phyloP scores from a whole-genome alignment of 805 yeast genomes.

The Isabelozyma gotoi region DNA sequence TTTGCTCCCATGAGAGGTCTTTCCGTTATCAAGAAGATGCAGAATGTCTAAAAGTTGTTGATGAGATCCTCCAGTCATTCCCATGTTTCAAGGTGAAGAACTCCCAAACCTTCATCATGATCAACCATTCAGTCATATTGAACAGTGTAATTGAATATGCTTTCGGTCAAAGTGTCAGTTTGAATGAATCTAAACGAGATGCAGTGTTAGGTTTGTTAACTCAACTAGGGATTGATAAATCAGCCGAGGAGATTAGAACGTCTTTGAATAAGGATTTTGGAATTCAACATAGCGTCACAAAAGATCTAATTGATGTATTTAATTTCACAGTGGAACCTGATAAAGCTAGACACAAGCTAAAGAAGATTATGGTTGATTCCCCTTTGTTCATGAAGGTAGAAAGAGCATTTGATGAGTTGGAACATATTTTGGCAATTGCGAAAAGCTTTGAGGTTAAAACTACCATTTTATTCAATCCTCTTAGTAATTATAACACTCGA shows the following conservation, averaged over 20 bases:
- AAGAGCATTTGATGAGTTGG: conserved; percentile 59
- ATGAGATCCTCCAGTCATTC: conserved; percentile 63
- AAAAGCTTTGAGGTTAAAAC: conserved; percentile 59
- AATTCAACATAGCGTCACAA: conserved; percentile 72
- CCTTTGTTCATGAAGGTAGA: conserved; percentile 63
- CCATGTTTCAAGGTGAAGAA: conserved; percentile 59
- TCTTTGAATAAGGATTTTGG: conserved; percentile 54
- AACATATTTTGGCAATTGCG: conserved; percentile 53
- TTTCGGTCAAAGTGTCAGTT: conserved; percentile 70
- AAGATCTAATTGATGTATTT: conserved; percentile 72
- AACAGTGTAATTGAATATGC: conserved; percentile 63
- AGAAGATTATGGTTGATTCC: conserved; percentile 72
- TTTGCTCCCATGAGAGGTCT: conserved; percentile 50
- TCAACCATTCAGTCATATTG: conserved; percentile 81
- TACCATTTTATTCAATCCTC: conserved; percentile 68
- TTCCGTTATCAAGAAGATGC: conserved; percentile 71
- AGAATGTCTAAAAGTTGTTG: conserved; percentile 79
- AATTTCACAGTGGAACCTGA: conserved; percentile 74
- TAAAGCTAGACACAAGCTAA: conserved; percentile 59
- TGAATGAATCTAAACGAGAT: conserved; percentile 58
- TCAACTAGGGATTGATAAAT: conserved; percentile 69
- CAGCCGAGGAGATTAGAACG: conserved; percentile 55
- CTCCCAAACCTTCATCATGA: conserved; percentile 54
- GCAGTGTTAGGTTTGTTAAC: conserved; percentile 73
- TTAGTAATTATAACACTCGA: conserved; percentile 77